phyloP scores from a whole-genome alignment of 352 stramenopile species.

The Globisporangium lucens region DNA sequence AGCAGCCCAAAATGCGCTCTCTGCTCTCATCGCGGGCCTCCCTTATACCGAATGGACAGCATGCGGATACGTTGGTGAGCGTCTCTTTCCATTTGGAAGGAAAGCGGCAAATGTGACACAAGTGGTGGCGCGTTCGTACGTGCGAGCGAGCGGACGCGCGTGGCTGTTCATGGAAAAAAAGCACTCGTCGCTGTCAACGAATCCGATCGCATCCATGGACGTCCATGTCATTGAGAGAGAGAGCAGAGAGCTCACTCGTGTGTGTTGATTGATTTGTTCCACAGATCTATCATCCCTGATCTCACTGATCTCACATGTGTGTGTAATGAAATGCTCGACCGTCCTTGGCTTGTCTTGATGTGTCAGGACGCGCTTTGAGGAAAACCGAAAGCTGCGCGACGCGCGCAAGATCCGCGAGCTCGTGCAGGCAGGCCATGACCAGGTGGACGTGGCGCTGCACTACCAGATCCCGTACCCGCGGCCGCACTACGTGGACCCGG shows the following conservation, averaged over 20 bases:
- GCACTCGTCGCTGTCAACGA: constrained; percentile 3
- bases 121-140: background rate
- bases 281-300: background rate
- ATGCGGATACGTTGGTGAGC: background rate
- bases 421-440: constrained; percentile 54
- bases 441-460: constrained; percentile 78
- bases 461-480: constrained; percentile 85
- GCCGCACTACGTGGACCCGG: constrained; percentile 72
- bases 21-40: background rate
- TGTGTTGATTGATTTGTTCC: background rate
- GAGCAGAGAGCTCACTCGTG: background rate
- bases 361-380: constrained; percentile 57
- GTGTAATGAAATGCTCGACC: background rate
- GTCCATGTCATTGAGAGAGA: background rate
- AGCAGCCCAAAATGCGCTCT: background rate
- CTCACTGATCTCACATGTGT: background rate
- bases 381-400: constrained; percentile 40
- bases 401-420: constrained; percentile 39
- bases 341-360: background rate
- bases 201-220: constrained; percentile 5
- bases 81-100: constrained; percentile 2
- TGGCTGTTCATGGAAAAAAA: constrained; percentile 5
- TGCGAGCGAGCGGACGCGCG: background rate
- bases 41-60: background rate
- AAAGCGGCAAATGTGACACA: constrained; percentile 4